These are phyloP conservation scores for Anaeromyces robustus DNA, from an alignment of 192 early-diverging fungal species.

Conservation along the genomic window DNA sequence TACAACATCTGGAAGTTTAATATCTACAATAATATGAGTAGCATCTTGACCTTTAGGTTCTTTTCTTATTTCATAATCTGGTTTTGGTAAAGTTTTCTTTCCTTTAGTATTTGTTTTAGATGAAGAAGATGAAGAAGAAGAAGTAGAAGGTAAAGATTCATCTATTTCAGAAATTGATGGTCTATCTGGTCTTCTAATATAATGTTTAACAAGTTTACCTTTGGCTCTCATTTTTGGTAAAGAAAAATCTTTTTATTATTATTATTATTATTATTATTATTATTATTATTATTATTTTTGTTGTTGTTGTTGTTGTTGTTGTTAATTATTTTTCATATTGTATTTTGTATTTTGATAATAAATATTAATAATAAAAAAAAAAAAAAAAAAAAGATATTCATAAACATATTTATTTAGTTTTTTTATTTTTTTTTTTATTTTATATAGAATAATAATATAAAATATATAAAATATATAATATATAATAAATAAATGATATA, in stretches of 20 bases:
- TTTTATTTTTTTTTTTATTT: no score
- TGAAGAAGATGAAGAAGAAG: no score
- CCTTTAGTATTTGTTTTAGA: background rate
- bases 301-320: no score
- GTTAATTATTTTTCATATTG: no score
- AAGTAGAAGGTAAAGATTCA: background rate
- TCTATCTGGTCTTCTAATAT: slow-evolving; percentile 30
- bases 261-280: background rate
- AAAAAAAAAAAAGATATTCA: no score
- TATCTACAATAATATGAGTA: background rate
- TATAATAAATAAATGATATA: no score
- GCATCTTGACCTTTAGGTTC: background rate
- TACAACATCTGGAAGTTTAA: slow-evolving; percentile 10
- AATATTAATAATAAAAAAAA: no score
- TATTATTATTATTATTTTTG: background rate
- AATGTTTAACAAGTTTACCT: slow-evolving; percentile 35
- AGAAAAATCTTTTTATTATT: slow-evolving; percentile 25
- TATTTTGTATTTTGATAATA: no score
- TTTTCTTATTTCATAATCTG: background rate
- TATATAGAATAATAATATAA: no score
- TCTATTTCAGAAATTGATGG: slow-evolving; percentile 19
- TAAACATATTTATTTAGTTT: no score
- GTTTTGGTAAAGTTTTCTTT: background rate
- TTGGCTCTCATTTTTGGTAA: slow-evolving; percentile 36
- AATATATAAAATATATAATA: no score